These are phyloP conservation scores for Penicillium silybi DNA, from an alignment of 495 filamentous ascomycete genomes.

Conservation along the genomic window DNA sequence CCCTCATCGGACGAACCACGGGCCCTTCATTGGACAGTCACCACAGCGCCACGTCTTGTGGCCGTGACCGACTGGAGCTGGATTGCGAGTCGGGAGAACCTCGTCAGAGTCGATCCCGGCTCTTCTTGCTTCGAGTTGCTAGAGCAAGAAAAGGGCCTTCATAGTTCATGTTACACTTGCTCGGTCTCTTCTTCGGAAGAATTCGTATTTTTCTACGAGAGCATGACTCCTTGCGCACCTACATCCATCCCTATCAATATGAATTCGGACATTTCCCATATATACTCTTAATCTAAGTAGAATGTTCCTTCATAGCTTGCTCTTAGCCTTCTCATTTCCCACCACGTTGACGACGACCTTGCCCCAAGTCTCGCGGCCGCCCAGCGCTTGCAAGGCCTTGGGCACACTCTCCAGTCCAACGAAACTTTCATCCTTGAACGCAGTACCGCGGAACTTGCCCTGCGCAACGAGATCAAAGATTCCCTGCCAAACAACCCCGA, in stretches of 20 bases:
- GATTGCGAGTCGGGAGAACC: conserved; percentile 25
- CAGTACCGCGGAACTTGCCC: conserved; percentile 77
- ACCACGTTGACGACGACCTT: conserved; percentile 91
- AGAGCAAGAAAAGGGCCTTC: conserved; percentile 47
- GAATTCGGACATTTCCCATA: neutral
- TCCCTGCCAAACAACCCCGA: conserved; percentile 73
- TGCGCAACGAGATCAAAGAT: conserved; percentile 70
- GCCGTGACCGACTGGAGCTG: conserved; percentile 47
- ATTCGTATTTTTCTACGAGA: conserved; percentile 34
- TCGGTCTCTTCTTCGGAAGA: conserved; percentile 19
- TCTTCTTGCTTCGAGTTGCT: conserved; percentile 30
- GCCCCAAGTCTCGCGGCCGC: conserved; percentile 82
- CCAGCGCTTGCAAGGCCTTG: conserved; percentile 71
- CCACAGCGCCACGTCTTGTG: conserved; percentile 44
- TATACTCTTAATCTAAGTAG: neutral
- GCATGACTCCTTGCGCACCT: conserved; percentile 53
- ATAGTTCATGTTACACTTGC: conserved; percentile 48
- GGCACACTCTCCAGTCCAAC: conserved; percentile 77
- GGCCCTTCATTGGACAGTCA: conserved; percentile 41
- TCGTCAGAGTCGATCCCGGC: conserved; percentile 7
- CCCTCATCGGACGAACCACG: conserved; percentile 20
- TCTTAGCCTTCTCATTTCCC: conserved; percentile 54
- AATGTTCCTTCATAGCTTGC: conserved; percentile 36
- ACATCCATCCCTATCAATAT: conserved; percentile 21
- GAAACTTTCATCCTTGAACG: conserved; percentile 77